phyloP scores from a whole-genome alignment of 495 filamentous ascomycete species.

The Aspergillus affinis region DNA sequence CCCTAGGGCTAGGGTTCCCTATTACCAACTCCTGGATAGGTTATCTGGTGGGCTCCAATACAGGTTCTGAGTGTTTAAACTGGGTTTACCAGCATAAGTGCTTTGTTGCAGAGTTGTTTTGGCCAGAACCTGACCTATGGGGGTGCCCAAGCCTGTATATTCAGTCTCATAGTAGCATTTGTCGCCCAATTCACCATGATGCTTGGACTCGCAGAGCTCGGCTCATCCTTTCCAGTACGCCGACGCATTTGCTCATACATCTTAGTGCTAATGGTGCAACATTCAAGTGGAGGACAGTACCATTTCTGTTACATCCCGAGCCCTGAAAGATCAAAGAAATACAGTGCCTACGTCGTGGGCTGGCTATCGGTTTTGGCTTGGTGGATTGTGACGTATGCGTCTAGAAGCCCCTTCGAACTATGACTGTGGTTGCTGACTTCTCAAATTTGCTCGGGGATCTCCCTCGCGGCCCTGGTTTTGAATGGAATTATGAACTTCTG shows the following conservation, averaged over 20 bases:
- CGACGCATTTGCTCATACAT: not conserved
- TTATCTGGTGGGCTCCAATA: slow-evolving; percentile 21
- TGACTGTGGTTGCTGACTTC: not conserved
- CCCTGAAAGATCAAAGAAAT: slow-evolving; percentile 19
- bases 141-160: slow-evolving; percentile 16
- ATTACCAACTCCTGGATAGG: slow-evolving; percentile 43
- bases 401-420: not conserved
- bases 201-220: slow-evolving; percentile 27
- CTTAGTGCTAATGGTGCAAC: not conserved
- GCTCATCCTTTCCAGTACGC: slow-evolving; percentile 26
- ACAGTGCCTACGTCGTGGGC: slow-evolving; percentile 29
- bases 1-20: slow-evolving; percentile 33
- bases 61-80: too few species aligned
- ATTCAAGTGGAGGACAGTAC: slow-evolving; percentile 29
- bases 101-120: slow-evolving; percentile 18
- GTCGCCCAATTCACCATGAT: slow-evolving; percentile 25
- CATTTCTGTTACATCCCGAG: slow-evolving; percentile 33
- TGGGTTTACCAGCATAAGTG: too few species aligned
- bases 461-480: slow-evolving; percentile 15
- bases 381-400: slow-evolving; percentile 33
- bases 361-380: slow-evolving; percentile 40
- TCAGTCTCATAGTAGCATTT: slow-evolving; percentile 18
- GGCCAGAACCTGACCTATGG: slow-evolving; percentile 27
- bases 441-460: slow-evolving; percentile 25
- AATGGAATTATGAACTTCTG: slow-evolving; percentile 29